phyloP scores from a whole-genome alignment of 192 early-diverging fungal genomes.

The Chytriomyces sp. region DNA sequence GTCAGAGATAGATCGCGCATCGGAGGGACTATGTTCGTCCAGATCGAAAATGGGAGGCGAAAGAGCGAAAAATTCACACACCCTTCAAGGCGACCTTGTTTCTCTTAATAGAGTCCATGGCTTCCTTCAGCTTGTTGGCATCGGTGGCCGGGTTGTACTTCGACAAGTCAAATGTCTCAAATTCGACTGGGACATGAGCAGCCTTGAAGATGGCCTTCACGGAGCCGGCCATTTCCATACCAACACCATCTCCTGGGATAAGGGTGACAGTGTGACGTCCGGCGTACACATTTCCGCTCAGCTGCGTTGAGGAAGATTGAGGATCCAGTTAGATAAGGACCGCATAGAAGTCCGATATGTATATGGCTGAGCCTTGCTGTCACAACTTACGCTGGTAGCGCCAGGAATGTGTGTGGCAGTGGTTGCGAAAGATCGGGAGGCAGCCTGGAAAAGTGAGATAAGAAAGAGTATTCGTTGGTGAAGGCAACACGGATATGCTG shows the following conservation, averaged over 20 bases:
- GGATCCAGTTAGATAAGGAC: not conserved
- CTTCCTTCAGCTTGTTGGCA: slow-evolving; percentile 84
- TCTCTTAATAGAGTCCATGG: slow-evolving; percentile 85
- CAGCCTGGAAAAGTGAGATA: not conserved
- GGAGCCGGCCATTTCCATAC: slow-evolving; percentile 86
- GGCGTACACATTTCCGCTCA: slow-evolving; percentile 70
- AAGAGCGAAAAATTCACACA: slow-evolving; percentile 47
- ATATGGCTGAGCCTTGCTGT: not conserved
- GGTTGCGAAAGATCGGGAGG: slow-evolving; percentile 22
- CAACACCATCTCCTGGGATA: slow-evolving; percentile 98
- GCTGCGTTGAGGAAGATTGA: slow-evolving; percentile 5
- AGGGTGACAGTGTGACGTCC: slow-evolving; percentile 95
- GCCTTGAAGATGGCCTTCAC: slow-evolving; percentile 96
- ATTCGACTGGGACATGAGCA: slow-evolving; percentile 91
- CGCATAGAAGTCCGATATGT: too few relatives aligned
- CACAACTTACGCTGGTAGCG: slow-evolving; percentile 7
- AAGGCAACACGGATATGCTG: not conserved
- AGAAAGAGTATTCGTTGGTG: not conserved
- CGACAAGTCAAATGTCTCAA: slow-evolving; percentile 96
- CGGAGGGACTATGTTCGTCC: not conserved
- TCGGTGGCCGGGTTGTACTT: slow-evolving; percentile 78
- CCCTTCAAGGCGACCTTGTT: slow-evolving; percentile 99
- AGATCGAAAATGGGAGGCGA: slow-evolving; percentile 5
- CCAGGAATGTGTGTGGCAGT: slow-evolving; percentile 23
- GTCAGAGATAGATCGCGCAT: slow-evolving; percentile 1